phyloP scores from a whole-genome alignment of 2,329 filamentous ascomycete species.

The Verticillium nubilum region DNA sequence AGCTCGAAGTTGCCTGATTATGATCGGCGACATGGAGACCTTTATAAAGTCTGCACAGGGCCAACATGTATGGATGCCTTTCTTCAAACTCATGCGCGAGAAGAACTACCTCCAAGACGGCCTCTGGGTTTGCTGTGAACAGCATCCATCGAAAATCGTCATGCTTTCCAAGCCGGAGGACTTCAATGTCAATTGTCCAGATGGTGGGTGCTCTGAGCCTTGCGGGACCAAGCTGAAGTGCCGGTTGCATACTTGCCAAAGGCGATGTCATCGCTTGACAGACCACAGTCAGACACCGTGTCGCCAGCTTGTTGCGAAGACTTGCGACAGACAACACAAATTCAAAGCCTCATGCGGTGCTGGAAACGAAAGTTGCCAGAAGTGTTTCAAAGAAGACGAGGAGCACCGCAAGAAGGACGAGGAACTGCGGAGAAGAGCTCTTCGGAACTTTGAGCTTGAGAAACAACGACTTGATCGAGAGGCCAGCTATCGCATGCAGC shows the following conservation, averaged over 20 bases:
- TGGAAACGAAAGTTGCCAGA: conserved; percentile 33
- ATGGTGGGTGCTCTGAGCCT: conserved; percentile 61
- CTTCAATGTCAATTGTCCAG: conserved; percentile 58
- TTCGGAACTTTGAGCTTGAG: conserved; percentile 47
- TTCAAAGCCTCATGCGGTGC: conserved; percentile 39
- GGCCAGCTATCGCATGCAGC: conserved; percentile 33
- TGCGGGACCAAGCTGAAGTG: conserved; percentile 55
- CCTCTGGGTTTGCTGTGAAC: conserved; percentile 53
- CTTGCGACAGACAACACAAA: conserved; percentile 49
- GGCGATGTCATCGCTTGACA: conserved; percentile 54
- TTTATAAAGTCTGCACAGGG: conserved; percentile 58
- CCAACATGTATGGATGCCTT: conserved; percentile 47
- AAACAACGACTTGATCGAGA: conserved; percentile 36
- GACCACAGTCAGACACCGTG: conserved; percentile 49
- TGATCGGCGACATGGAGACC: conserved; percentile 65
- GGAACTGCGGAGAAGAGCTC: conserved; percentile 33
- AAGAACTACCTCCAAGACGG: conserved; percentile 52
- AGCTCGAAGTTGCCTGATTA: conserved; percentile 58
- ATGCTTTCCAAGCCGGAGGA: conserved; percentile 45
- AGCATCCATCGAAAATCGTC: conserved; percentile 45
- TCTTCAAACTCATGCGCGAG: conserved; percentile 50
- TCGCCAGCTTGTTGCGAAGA: conserved; percentile 27
- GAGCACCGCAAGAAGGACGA: conserved; percentile 33
- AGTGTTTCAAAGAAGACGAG: conserved; percentile 46
- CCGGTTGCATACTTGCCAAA: conserved; percentile 51